phyloP scores from a whole-genome alignment of 768 basidiomycete genomes.

The Cystobasidium onofrii region DNA sequence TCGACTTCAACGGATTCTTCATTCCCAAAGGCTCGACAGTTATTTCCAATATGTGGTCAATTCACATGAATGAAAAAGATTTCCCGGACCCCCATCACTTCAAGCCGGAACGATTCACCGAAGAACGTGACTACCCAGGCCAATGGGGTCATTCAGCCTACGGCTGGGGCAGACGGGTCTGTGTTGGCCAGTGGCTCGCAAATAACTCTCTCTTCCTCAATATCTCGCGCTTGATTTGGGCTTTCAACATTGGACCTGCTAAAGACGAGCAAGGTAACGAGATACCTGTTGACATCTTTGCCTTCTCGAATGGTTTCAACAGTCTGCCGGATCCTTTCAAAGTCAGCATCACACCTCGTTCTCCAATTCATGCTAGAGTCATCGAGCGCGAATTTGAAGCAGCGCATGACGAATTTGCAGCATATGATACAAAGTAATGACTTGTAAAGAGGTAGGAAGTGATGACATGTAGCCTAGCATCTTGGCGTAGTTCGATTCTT shows the following conservation, averaged over 20 bases:
- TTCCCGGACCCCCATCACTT: slow-evolving; percentile 39
- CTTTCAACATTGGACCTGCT: slow-evolving; percentile 33
- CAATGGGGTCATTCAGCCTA: slow-evolving; percentile 27
- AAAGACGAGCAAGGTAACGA: slow-evolving; percentile 27
- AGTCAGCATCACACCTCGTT: slow-evolving; percentile 21
- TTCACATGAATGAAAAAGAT: slow-evolving; percentile 34
- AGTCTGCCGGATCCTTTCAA: slow-evolving; percentile 26
- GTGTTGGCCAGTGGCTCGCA: slow-evolving; percentile 18
- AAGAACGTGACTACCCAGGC: slow-evolving; percentile 25
- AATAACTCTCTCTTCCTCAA: slow-evolving; percentile 37
- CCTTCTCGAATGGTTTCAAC: slow-evolving; percentile 31
- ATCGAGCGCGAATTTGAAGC: slow-evolving; percentile 22
- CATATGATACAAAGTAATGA: slow-evolving; percentile 14
- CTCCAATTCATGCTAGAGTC: slow-evolving; percentile 6
- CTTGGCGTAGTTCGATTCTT: too few species aligned
- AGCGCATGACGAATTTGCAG: slow-evolving; percentile 24
- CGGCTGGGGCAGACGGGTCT: slow-evolving; percentile 29
- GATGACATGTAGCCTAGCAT: neutral
- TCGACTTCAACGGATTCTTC: slow-evolving; percentile 32
- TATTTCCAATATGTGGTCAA: slow-evolving; percentile 31
- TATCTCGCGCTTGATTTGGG: slow-evolving; percentile 39
- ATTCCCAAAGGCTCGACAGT: slow-evolving; percentile 35
- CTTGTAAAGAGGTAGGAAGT: neutral
- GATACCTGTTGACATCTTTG: slow-evolving; percentile 36
- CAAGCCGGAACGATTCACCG: slow-evolving; percentile 38